Evolutionary conservation across 805 yeast genomes (phyloP), one percentile per base, ranked within the genome.

Genomic region (Candida hispaniensis): DNA sequence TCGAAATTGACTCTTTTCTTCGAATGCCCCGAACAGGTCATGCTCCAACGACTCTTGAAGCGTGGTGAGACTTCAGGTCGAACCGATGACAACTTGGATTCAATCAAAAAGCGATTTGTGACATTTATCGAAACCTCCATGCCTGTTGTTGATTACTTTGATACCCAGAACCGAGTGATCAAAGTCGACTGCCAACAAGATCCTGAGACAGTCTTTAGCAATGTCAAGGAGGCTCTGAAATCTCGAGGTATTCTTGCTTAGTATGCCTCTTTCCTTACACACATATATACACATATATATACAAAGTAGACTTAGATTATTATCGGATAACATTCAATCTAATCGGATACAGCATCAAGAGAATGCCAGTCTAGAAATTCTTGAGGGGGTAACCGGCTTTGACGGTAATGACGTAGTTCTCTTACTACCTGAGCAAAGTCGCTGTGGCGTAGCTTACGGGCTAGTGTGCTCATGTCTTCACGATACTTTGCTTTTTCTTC

Each of bases 1-100:
- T 38, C 46, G 24, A 51, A 52, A 41, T 56, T 60, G 41, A 57
- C 63, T 6, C 50, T 61, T 34, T 61, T 60, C 47, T 63, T 61
- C 39, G 63, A 66, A 75, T 48, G 91, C 74, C 49, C 77, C 67
- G 56, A 77, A 81, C 43, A 64, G 73, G 79, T 82, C 38, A 86
- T 88, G 96, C 65, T 85, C 46, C 60, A 70, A 45, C 75, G 98
- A 55, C 67, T 88, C 43, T 61, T 88, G 41, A 80, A 83, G 58
- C 73, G 98, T 58, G 94, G 95, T 18, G 79, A 88, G 64, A 88
- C 95, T 9, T 76, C 91, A 50, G 98, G 98, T 19, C 75, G 98
- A 55, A 55, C 79, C 16, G 98, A 88, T 56, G 98, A 88, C 56
- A 88, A 88, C 58, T 69, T 79, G 39, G 96, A 86, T 54, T 75